Conservation (phyloP, 1,284 basidiomycete genomes). For the Ustilago cynodontis region DNA sequence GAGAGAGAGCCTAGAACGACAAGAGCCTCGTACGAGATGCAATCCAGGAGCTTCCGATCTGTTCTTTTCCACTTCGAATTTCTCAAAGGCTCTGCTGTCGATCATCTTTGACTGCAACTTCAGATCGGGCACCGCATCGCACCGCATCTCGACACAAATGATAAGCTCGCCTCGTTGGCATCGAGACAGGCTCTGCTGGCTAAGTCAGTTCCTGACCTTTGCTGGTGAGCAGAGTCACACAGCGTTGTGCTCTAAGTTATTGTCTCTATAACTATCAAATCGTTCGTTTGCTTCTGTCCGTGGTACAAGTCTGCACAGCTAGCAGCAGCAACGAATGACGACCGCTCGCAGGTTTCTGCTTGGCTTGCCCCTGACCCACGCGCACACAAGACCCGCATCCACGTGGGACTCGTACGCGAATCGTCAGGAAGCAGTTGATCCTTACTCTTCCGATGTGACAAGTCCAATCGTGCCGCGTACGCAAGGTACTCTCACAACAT, state of each 20-base stretch:
- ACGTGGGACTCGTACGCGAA: slow-evolving; percentile 9
- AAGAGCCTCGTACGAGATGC: too few species aligned
- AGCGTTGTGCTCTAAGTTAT: too few species aligned
- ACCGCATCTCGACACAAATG: too few species aligned
- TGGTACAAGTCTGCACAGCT: not conserved
- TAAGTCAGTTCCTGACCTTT: too few species aligned
- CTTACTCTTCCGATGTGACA: not conserved
- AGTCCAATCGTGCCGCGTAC: not conserved
- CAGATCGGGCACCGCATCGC: not conserved
- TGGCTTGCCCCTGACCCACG: not conserved
- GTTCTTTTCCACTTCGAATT: too few species aligned
- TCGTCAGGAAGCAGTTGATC: slow-evolving; percentile 14
- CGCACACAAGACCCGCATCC: slow-evolving; percentile 1
- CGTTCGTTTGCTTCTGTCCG: not conserved
- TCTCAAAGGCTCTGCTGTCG: not conserved
- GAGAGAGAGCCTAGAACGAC: too few species aligned
- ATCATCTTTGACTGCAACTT: slow-evolving; percentile 1
- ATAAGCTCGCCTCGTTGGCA: too few species aligned
- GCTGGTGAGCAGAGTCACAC: too few species aligned
- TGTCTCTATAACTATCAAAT: not conserved
- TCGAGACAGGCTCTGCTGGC: not conserved
- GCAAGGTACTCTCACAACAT: too few species aligned
- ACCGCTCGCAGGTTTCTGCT: not conserved
- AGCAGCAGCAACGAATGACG: not conserved
- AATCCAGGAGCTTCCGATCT: too few species aligned